Base-by-base conservation (phyloP, 177 flowering plant species). In the Telopea speciosissima region DNA sequence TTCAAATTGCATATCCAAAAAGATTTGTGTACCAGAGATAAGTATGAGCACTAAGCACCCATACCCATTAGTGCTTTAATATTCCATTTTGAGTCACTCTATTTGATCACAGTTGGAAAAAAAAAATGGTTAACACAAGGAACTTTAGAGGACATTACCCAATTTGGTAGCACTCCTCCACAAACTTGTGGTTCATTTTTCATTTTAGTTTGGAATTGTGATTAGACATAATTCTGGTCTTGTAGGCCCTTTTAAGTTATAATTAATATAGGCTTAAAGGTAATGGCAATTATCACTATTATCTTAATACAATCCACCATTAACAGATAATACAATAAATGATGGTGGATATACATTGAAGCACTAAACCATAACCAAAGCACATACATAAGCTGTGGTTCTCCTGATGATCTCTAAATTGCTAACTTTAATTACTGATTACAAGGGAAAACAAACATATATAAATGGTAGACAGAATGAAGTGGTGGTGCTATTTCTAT, bases 81-180 rank as follows among this genome's bases (percentile, higher is more conserved):
- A 4, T 28, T 22, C 59, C 68, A 63, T 23, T 63, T 17, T 16
- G n/a, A 63, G 22, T 17, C 66, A 28, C 42, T 28, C 42, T 3
- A 14, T 40, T 33, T 24, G 25, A 71, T 3, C 42, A 52, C 68
- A 71, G 26, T 44, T 54, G 68, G 25, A 31, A 58, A 33, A 31
- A 58, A 33, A 10, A 36, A 64, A 12, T n/a, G 61, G 26, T 44
- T 28, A 40, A 2, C 10, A n/a, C 23, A 1, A 19, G 44, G 40
- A 42, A 44, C 59, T 67, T 36, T 28, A n/a, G 22, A 60, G 52
- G 73, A 71, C 68, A 68, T 67, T 64, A 52, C 68, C 25, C n/a
- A 26, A 13, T 58, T 40, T 21, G 61, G 23, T n/a, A 16, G 54
- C 54, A 49, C 61, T 19, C 22, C 61, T n/a, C 23, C 58, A 14